phyloP scores from a whole-genome alignment of 306 rosid species.

The Erythrophleum fordii region DNA sequence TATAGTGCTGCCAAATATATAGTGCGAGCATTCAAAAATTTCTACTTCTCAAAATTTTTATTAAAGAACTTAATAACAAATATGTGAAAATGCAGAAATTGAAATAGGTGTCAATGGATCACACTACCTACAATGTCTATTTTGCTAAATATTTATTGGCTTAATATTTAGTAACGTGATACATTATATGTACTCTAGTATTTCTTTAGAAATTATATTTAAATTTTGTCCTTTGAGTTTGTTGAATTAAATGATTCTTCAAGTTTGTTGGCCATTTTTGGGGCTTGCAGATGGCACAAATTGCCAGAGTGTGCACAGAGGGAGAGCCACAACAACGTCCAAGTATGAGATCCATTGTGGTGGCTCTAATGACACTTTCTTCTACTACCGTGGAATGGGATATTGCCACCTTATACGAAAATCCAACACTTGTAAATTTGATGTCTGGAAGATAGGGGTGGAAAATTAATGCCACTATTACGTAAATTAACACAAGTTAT shows the following conservation, averaged over 20 bases:
- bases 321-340: background rate
- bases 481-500: background rate
- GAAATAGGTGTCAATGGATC: background rate
- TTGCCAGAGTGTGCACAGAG: background rate
- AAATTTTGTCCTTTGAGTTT: no score
- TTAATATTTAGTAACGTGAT: no score
- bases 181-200: no score
- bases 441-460: background rate
- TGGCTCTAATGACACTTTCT: background rate
- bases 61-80: background rate
- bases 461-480: background rate
- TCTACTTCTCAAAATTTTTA: background rate
- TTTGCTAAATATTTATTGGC: no score
- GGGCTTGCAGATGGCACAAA: background rate
- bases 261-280: background rate
- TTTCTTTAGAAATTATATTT: no score
- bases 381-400: background rate
- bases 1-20: no score
- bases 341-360: conserved; percentile 12
- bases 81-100: background rate
- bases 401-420: background rate
- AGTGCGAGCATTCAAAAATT: background rate
- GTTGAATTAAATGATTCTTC: no score
- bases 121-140: background rate
- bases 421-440: background rate